Evolutionary conservation across 495 filamentous ascomycete genomes (phyloP), one percentile per base, ranked within the genome.

Genomic region (Stereocaulon alpinum): DNA sequence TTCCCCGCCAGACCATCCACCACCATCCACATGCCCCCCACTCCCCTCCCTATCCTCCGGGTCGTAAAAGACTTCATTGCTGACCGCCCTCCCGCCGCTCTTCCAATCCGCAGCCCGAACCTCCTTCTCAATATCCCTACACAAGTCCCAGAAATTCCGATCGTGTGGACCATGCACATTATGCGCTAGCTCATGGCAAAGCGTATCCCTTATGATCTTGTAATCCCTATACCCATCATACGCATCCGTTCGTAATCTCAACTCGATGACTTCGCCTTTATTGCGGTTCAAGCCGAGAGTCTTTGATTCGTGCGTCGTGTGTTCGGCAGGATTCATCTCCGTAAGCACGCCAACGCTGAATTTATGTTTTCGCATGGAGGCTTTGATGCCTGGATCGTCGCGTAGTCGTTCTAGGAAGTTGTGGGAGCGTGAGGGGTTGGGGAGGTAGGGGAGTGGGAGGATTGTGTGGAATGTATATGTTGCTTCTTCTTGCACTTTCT

Each of bases 181-280:
- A 71, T 98, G 93, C 68, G 92, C 85, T 44, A 98, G 75, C 78
- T 98, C 93, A 69, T 98, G 93, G 67, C 91, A 96, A 32, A 97
- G 76, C 65, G 93, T 96, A 65, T 87, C 89, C 45, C 93, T 77
- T 32, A 98, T 94, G 0, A 83, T 88, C 60, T 86, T 82, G 67
- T 97, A 98, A 68, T 96, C 88, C 18, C 93, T 72, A 64, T 92
- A 98, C 6, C 93, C 93, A 70, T 95, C 92, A 70, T 91, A 91
- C 15, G 87, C 89, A 72, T 98, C 93, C 6, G 93, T 96, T 15
- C 93, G 78, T 41, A 98, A 71, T 0, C 93, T 75, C 52, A 98
- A 73, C 80, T 96, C 93, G 59, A 98, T 96, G 0, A 91, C 86
- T 73, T 95, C 85, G 56, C 93, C 93, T 9, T 76, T 73, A 67